These are phyloP conservation scores for Corymbia calophylla DNA, from an alignment of 441 rosid species.

Conservation along the genomic window DNA sequence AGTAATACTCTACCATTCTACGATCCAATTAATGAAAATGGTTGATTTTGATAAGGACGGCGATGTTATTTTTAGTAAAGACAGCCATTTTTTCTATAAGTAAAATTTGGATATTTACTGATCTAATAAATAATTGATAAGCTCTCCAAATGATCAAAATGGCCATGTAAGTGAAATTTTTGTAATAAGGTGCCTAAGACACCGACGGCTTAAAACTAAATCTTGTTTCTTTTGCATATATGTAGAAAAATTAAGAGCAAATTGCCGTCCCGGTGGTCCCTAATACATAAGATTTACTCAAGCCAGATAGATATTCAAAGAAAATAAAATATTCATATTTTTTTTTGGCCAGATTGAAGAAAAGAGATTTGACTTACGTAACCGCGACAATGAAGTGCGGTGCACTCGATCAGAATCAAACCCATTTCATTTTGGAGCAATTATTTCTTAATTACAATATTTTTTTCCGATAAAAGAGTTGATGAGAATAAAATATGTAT, in stretches of 20 bases:
- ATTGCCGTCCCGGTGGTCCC: background rate
- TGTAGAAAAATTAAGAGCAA: background rate
- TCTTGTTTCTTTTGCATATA: background rate
- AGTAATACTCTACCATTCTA: rapidly evolving
- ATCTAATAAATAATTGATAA: background rate
- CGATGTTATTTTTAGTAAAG: background rate
- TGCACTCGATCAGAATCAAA: background rate
- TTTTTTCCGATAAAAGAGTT: background rate
- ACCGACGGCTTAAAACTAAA: background rate
- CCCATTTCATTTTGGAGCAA: background rate
- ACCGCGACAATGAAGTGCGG: background rate
- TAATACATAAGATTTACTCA: background rate
- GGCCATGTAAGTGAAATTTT: background rate
- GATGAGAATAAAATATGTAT: background rate
- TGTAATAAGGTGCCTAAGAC: background rate
- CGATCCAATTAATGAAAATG: background rate
- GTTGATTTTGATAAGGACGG: background rate
- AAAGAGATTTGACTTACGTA: background rate
- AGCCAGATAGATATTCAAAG: background rate
- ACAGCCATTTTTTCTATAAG: rapidly evolving
- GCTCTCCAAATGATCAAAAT: background rate
- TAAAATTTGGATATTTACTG: background rate
- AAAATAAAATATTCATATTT: background rate
- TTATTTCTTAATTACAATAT: background rate
- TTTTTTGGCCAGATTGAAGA: background rate